Evolutionary conservation across 495 filamentous ascomycete species (phyloP).

Genomic region (Cercophora scortea): DNA sequence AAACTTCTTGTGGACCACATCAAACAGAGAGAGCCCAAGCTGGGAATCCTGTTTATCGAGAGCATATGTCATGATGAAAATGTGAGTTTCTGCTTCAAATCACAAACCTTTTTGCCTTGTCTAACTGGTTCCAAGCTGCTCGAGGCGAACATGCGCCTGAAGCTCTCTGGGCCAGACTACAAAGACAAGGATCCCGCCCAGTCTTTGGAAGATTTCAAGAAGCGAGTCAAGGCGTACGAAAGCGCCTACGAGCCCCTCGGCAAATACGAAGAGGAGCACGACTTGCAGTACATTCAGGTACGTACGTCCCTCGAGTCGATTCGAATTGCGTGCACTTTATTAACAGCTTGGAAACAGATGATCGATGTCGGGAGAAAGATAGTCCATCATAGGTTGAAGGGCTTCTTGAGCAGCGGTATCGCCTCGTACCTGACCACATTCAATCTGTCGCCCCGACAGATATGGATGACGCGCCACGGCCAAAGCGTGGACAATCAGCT

Average conservation of each 20-base stretch:
- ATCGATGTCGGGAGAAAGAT: conserved; percentile 95
- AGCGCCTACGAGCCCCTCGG: conserved; percentile 87
- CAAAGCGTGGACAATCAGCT: conserved; percentile 72
- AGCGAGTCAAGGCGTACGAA: conserved; percentile 87
- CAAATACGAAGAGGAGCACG: conserved; percentile 78
- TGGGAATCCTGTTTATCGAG: conserved; percentile 90
- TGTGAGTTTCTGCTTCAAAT: conserved; percentile 21
- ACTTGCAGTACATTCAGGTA: conserved; percentile 84
- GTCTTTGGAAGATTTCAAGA: conserved; percentile 84
- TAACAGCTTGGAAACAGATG: conserved; percentile 49
- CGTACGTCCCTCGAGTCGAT: background rate
- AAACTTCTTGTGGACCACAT: conserved; percentile 78
- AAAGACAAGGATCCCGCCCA: conserved; percentile 79
- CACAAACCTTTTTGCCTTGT: conserved; percentile 1
- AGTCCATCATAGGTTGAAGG: conserved; percentile 78
- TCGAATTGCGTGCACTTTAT: background rate
- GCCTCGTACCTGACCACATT: conserved; percentile 93
- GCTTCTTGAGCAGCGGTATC: conserved; percentile 84
- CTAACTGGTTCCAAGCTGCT: conserved; percentile 44
- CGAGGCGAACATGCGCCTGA: conserved; percentile 95
- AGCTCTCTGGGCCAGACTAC: conserved; percentile 96
- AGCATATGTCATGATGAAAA: conserved; percentile 79
- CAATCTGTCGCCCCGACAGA: conserved; percentile 88
- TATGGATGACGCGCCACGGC: conserved; percentile 96
- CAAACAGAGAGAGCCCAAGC: conserved; percentile 70